These are phyloP conservation scores for Xenosphaeropsis pyriputrescens DNA, from an alignment of 2,329 filamentous ascomycete genomes.

Conservation along the genomic window DNA sequence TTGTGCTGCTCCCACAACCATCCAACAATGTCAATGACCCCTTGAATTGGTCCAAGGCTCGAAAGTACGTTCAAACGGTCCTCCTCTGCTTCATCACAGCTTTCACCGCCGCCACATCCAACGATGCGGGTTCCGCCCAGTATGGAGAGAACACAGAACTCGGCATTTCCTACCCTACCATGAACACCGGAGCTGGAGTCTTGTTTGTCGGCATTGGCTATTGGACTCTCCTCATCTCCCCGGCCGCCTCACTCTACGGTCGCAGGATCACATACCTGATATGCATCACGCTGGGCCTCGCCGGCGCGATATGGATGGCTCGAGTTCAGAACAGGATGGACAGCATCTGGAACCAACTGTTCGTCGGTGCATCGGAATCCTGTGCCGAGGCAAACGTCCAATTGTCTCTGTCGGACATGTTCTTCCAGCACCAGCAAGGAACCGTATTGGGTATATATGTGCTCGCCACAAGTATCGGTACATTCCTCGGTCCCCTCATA, in stretches of 20 bases:
- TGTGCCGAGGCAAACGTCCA: conserved; percentile 41
- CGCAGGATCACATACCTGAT: conserved; percentile 36
- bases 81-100: conserved; percentile 37
- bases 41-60: conserved; percentile 27
- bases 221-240: conserved; percentile 35
- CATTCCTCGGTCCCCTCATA: conserved; percentile 37
- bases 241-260: conserved; percentile 37
- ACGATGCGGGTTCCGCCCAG: conserved; percentile 35
- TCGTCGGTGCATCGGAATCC: conserved; percentile 40
- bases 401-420: conserved; percentile 39
- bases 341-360: conserved; percentile 39
- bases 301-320: conserved; percentile 39
- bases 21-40: conserved; percentile 31
- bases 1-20: conserved; percentile 27
- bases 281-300: conserved; percentile 30
- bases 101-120: conserved; percentile 38
- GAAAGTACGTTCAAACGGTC: conserved; percentile 30
- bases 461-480: conserved; percentile 37
- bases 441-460: conserved; percentile 38
- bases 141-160: conserved; percentile 33
- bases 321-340: conserved; percentile 25
- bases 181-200: conserved; percentile 41
- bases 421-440: conserved; percentile 41
- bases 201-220: conserved; percentile 40
- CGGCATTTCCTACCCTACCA: conserved; percentile 32